Conservation (phyloP, 73 alveolate genomes). For the Symbiodinium pilosum region DNA sequence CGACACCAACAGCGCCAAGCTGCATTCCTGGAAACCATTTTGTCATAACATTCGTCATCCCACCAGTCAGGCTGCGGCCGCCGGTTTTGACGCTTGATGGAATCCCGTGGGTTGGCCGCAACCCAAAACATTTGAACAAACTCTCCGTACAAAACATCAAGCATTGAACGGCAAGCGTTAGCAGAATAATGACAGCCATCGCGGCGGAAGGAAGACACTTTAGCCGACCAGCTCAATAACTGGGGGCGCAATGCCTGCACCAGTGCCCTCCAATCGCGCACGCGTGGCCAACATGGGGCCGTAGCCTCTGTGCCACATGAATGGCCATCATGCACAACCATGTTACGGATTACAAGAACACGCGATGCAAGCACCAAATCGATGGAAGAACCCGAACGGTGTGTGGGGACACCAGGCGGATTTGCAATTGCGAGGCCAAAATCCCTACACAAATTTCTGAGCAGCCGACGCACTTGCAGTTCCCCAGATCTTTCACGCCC, state of each 20-base stretch:
- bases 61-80: background rate
- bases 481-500: background rate
- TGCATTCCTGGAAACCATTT: background rate
- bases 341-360: background rate
- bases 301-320: no score
- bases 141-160: background rate
- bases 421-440: background rate
- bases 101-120: background rate
- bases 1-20: no score
- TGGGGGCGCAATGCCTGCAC: no score
- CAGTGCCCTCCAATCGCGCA: background rate
- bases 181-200: no score
- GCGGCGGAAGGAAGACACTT: no score
- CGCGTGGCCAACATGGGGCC: background rate
- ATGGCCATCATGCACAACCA: background rate
- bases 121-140: background rate
- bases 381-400: background rate
- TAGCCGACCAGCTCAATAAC: no score
- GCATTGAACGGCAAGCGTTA: no score
- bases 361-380: background rate
- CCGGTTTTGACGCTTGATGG: background rate
- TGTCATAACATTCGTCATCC: background rate
- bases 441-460: background rate
- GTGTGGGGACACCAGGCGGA: background rate
- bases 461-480: background rate